Base-by-base conservation (phyloP, 1,139 yeast species). In the Candida labiduridarum region DNA sequence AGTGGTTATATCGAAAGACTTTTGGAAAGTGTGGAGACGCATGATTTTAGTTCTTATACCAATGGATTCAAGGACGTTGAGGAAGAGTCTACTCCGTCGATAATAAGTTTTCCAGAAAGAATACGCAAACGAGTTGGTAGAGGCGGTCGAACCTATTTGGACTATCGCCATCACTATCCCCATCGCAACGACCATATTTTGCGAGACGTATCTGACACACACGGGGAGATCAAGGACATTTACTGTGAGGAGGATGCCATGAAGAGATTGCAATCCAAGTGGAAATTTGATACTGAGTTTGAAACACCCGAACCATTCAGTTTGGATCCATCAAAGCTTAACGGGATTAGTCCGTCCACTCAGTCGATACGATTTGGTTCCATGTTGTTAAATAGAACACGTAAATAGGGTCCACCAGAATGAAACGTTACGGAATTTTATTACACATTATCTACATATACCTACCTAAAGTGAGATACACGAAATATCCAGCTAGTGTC, bases 341-440 rank as follows among this genome's bases (percentile, higher is more conserved):
- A 91, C 62, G 87, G 89, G 55, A 89, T 91, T 46, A 83, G 92
- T 18, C 88, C 87, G 51, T 95, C 86, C 50, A 91, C 97, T 0
- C 97, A 91, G 68, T 85, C 89, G 0, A 89, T 92, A 35, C 76
- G 97, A 54, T 91, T 92, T 67, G 97, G 97, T 6, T 84, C 96
- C 4, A 90, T 91, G 97, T 70, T 92, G 41, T 75, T 91, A 45
- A 44, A 44, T 35, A 44, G 46, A 44, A 44, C 46, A 33, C 46
- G 46, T 25, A 44, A 44, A 44, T 44, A 44, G 41, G 27, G 6
- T 14, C 29, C 7, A 22, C 4, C 4, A 22, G 25, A 22, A 22
- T 22, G 25, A 22, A 22, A 22, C 25, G 25, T 22, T 22, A 22
- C 25, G 25, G 25, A 22, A 4, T 22, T 22, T 22, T 22, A 22